These are phyloP conservation scores for Vitis hybrid DNA, from an alignment of 177 flowering plant species.

Conservation along the genomic window DNA sequence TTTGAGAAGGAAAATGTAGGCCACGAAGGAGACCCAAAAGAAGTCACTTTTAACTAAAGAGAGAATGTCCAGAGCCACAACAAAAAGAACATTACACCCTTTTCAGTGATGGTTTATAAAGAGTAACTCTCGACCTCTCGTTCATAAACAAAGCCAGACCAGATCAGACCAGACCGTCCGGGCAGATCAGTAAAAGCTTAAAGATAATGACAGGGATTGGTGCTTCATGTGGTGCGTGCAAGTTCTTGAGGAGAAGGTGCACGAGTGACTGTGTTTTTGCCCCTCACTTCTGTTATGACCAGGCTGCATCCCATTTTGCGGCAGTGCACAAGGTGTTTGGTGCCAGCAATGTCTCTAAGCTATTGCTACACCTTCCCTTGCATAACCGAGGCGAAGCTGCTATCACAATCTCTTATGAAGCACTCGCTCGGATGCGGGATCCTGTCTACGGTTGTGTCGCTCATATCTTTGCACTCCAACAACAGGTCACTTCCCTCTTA, in stretches of 20 bases:
- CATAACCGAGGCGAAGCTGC: slow-evolving; percentile 67
- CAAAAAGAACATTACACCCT: slow-evolving; percentile 14
- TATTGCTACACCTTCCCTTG: slow-evolving; percentile 56
- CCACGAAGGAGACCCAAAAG: slow-evolving; percentile 72
- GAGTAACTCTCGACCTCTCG: slow-evolving; percentile 25
- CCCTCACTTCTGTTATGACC: slow-evolving; percentile 70
- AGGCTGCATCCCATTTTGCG: slow-evolving; percentile 64
- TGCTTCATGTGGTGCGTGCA: slow-evolving; percentile 90
- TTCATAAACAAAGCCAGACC: slow-evolving; percentile 13
- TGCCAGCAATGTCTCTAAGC: slow-evolving; percentile 80
- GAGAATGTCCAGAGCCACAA: slow-evolving; percentile 26
- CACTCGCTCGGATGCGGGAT: slow-evolving; percentile 65
- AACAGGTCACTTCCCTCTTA: slow-evolving; percentile 43
- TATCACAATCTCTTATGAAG: slow-evolving; percentile 65
- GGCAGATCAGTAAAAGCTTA: slow-evolving; percentile 9
- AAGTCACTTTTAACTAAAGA: slow-evolving; percentile 35
- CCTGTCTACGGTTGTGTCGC: slow-evolving; percentile 80
- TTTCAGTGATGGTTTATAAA: slow-evolving; percentile 32
- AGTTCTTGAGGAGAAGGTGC: slow-evolving; percentile 79
- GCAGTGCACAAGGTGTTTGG: slow-evolving; percentile 87
- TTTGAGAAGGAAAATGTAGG: slow-evolving; percentile 51
- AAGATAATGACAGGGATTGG: slow-evolving; percentile 56
- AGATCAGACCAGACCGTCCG: neutral
- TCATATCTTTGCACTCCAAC: slow-evolving; percentile 69
- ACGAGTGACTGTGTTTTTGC: slow-evolving; percentile 63